A percentile compares a stretch with the other conserved stretches of the same genome.
Evolutionary conservation across 805 yeast genomes (phyloP).

Genomic region (Saccharomycopsis selenospora): DNA sequence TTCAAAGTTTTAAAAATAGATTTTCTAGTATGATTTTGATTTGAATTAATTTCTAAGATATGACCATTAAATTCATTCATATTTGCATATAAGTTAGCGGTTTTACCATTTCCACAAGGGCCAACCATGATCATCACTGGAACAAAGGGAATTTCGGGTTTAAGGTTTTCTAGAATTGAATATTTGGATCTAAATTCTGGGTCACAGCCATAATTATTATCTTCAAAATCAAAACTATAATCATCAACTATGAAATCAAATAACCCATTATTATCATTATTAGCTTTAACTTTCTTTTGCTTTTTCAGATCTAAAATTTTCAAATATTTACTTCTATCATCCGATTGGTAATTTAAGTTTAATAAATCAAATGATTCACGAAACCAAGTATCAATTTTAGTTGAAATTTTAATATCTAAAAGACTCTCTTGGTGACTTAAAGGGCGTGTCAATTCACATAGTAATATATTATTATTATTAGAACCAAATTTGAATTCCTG

Average conservation of each 20-base stretch:
- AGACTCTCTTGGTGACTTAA: not conserved
- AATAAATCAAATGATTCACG: constrained; percentile 10
- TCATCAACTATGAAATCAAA: constrained; percentile 32
- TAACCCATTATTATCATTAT: constrained; percentile 23
- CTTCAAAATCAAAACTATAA: constrained; percentile 22
- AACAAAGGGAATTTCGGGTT: constrained; percentile 31
- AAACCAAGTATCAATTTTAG: constrained; percentile 10
- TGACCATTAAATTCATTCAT: constrained; percentile 57
- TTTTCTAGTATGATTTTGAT: constrained; percentile 65
- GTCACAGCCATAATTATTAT: constrained; percentile 7
- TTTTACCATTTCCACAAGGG: constrained; percentile 69
- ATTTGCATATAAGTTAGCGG: constrained; percentile 62
- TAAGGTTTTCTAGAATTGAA: constrained; percentile 2
- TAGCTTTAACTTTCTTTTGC: constrained; percentile 15
- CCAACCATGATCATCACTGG: constrained; percentile 69
- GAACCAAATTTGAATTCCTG: no score
- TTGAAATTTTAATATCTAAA: not conserved
- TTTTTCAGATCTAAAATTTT: constrained; percentile 25
- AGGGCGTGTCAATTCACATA: no score
- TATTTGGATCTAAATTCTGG: constrained; percentile 22
- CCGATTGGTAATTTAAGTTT: constrained; percentile 12
- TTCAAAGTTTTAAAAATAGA: constrained; percentile 58
- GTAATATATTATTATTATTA: no score
- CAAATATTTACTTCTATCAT: constrained; percentile 5
- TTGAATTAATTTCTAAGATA: constrained; percentile 74